Evolutionary conservation across 2,329 filamentous ascomycete genomes (phyloP).

Genomic region (Bretziella fagacearum): DNA sequence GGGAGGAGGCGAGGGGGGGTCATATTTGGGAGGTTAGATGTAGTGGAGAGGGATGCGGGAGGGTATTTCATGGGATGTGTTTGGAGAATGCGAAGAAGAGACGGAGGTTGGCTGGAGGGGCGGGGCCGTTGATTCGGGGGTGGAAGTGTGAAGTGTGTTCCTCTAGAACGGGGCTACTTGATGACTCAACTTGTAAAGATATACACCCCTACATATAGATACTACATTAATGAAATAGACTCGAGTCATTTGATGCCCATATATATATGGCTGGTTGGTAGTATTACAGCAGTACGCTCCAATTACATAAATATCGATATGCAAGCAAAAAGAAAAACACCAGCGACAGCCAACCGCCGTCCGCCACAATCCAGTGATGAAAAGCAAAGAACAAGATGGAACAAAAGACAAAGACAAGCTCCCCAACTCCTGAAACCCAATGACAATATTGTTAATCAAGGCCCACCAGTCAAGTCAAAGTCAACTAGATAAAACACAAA

Average conservation of each 20-base stretch:
- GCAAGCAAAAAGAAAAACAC: slow-evolving; percentile 1
- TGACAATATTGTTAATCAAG: neutral
- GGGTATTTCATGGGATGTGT: slow-evolving; percentile 10
- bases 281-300: slow-evolving; percentile 8
- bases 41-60: neutral
- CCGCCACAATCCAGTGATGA: neutral
- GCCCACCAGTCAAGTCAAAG: neutral
- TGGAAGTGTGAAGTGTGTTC: slow-evolving; percentile 6
- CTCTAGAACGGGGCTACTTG: neutral
- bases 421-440: slow-evolving; percentile 7
- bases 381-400: too few species aligned
- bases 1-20: neutral
- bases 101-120: neutral
- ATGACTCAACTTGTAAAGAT: neutral
- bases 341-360: neutral
- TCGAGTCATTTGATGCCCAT: neutral
- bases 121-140: slow-evolving; percentile 8
- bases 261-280: slow-evolving; percentile 1
- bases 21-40: slow-evolving; percentile 10
- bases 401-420: slow-evolving; percentile 5
- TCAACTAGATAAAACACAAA: slow-evolving; percentile 1
- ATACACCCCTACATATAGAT: neutral
- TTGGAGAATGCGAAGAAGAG: neutral
- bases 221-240: neutral
- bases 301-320: neutral